Conservation (phyloP, 2,329 filamentous ascomycete genomes). For the Penicillium sp. region DNA sequence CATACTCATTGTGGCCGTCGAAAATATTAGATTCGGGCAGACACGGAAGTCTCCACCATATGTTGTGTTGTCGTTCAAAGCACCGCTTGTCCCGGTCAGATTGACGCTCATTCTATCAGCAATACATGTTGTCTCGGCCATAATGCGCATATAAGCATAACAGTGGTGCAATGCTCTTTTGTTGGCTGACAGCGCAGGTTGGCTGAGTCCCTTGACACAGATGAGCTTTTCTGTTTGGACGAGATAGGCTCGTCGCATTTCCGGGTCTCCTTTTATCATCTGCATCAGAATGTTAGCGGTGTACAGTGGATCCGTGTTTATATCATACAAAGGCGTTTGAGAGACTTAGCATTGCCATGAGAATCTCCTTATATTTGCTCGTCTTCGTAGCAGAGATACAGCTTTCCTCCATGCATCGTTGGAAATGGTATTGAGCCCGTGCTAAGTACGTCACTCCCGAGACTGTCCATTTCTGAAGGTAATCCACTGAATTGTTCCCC, state of each 20-base stretch:
- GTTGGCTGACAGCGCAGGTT: constrained; percentile 12
- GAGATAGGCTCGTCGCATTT: constrained; percentile 12
- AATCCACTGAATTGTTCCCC: constrained; percentile 2
- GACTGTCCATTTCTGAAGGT: background rate
- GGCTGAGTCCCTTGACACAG: constrained; percentile 10
- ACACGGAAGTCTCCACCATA: constrained; percentile 13
- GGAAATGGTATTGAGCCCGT: constrained; percentile 8
- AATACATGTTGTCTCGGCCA: constrained; percentile 19
- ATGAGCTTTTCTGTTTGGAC: constrained; percentile 18
- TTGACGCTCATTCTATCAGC: background rate
- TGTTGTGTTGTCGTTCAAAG: background rate
- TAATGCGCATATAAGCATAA: constrained; percentile 23
- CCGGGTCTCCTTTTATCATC: constrained; percentile 18
- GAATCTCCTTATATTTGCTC: constrained; percentile 18
- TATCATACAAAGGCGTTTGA: constrained; percentile 16
- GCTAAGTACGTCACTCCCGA: constrained; percentile 7
- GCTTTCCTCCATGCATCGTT: constrained; percentile 10
- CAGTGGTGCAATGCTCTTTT: constrained; percentile 18
- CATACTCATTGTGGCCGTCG: constrained; percentile 14
- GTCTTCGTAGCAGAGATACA: background rate
- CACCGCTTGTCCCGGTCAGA: background rate
- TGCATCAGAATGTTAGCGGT: background rate
- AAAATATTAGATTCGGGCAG: constrained; percentile 6
- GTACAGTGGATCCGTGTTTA: too few species aligned
- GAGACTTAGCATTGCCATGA: constrained; percentile 17